These are phyloP conservation scores for Cenchrus purpureus DNA, from an alignment of 176 grass and related monocot species.

Conservation along the genomic window DNA sequence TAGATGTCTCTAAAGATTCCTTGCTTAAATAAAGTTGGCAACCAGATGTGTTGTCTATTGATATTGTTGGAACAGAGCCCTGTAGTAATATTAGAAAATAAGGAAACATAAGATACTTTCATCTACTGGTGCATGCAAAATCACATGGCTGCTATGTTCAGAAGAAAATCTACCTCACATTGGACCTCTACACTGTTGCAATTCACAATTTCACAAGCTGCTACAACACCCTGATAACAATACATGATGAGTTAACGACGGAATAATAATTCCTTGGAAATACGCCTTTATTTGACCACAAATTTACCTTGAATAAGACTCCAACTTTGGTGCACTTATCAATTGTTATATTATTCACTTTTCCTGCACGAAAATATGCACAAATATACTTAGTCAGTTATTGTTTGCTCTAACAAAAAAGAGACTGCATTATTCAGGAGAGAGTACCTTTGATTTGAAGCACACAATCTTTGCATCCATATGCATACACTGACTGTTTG, in stretches of 20 bases:
- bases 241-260: slow-evolving; percentile 20
- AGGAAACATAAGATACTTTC: slow-evolving; percentile 19
- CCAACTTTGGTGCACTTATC: slow-evolving; percentile 70
- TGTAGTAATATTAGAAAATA: slow-evolving; percentile 19
- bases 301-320: slow-evolving; percentile 54
- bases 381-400: background rate
- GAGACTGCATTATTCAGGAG: background rate
- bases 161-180: slow-evolving; percentile 52
- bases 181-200: slow-evolving; percentile 69
- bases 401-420: background rate
- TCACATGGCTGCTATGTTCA: background rate
- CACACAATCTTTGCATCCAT: slow-evolving; percentile 69
- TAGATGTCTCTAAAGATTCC: slow-evolving; percentile 54
- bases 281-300: background rate
- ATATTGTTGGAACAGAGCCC: slow-evolving; percentile 64
- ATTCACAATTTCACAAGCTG: slow-evolving; percentile 69
- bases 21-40: slow-evolving; percentile 64
- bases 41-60: slow-evolving; percentile 68
- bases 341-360: slow-evolving; percentile 74
- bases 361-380: slow-evolving; percentile 39
- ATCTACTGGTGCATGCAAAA: background rate
- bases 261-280: background rate
- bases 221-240: slow-evolving; percentile 58
- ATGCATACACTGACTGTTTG: slow-evolving; percentile 61
- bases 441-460: slow-evolving; percentile 63